Conservation (phyloP, 169 alveolate species). For the Plasmodium sp. region DNA sequence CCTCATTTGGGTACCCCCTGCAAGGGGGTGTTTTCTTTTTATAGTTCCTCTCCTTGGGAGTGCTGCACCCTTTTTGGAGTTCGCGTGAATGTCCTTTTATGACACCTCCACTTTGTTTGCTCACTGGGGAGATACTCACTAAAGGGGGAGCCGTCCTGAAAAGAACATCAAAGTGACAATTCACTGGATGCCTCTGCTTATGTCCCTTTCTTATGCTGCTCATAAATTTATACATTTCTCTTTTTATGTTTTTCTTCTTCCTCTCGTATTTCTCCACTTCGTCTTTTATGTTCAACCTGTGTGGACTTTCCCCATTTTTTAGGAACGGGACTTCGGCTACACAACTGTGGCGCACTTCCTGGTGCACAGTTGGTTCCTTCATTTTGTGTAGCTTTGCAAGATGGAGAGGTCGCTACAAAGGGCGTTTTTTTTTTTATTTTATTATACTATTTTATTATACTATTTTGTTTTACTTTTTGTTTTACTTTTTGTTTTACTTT, state of each 20-base stretch:
- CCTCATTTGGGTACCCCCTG: background rate
- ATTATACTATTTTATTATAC: too few relatives aligned
- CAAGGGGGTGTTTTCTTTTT: background rate
- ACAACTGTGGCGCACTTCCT: background rate
- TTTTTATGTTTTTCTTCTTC: background rate
- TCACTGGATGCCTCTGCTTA: background rate
- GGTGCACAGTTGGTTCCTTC: background rate
- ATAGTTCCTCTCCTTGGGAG: background rate
- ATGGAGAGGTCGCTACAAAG: background rate
- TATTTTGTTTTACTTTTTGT: too few relatives aligned
- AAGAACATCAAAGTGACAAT: background rate
- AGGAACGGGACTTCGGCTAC: background rate
- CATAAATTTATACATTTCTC: conserved; percentile 20
- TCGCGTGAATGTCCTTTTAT: background rate
- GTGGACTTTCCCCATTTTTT: background rate
- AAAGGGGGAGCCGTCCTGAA: background rate
- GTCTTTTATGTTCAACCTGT: background rate
- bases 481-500: too few relatives aligned
- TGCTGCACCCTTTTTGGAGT: background rate
- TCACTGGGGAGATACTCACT: background rate
- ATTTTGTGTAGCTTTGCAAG: background rate
- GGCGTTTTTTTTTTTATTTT: background rate
- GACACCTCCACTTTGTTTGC: background rate
- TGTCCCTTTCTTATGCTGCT: background rate
- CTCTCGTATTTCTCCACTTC: conserved; percentile 2